Evolutionary conservation across 495 filamentous ascomycete genomes (phyloP).

Genomic region (Eremomyces bilateralis): DNA sequence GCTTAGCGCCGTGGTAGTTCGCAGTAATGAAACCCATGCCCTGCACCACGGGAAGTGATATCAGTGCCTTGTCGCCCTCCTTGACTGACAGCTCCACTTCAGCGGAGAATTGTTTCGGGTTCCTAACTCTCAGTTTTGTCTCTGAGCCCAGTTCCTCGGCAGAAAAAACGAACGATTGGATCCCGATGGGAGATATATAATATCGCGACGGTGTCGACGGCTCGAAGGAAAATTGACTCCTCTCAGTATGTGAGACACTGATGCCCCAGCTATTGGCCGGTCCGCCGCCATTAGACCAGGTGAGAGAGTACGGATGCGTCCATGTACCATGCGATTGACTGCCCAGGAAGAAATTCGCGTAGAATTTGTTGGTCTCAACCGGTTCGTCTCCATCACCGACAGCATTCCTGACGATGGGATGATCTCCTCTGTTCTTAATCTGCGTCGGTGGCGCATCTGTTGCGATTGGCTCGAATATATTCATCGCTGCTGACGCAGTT

Average conservation of each 20-base stretch:
- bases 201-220: constrained; percentile 39
- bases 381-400: constrained; percentile 26
- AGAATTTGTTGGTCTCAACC: constrained; percentile 16
- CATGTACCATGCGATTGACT: neutral
- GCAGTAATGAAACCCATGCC: constrained; percentile 5
- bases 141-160: constrained; percentile 43
- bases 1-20: neutral
- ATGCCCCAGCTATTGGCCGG: constrained; percentile 22
- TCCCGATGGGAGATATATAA: constrained; percentile 63
- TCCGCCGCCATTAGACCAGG: constrained; percentile 1
- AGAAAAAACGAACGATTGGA: constrained; percentile 60
- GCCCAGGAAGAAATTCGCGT: constrained; percentile 3
- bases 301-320: constrained; percentile 1
- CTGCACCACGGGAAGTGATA: constrained; percentile 57
- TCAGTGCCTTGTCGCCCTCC: constrained; percentile 26
- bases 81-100: constrained; percentile 42
- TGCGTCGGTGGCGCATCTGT: constrained; percentile 15
- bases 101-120: constrained; percentile 44
- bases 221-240: constrained; percentile 40
- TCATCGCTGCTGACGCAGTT: constrained; percentile 7
- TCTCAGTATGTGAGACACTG: constrained; percentile 23
- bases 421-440: constrained; percentile 14
- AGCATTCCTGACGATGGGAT: constrained; percentile 14
- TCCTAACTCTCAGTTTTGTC: constrained; percentile 40
- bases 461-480: constrained; percentile 19